Percentiles rank a stretch among this genome's conserved stretches.
phyloP scores from a whole-genome alignment of 768 basidiomycete species.

The Hydnomerulius pinastri region DNA sequence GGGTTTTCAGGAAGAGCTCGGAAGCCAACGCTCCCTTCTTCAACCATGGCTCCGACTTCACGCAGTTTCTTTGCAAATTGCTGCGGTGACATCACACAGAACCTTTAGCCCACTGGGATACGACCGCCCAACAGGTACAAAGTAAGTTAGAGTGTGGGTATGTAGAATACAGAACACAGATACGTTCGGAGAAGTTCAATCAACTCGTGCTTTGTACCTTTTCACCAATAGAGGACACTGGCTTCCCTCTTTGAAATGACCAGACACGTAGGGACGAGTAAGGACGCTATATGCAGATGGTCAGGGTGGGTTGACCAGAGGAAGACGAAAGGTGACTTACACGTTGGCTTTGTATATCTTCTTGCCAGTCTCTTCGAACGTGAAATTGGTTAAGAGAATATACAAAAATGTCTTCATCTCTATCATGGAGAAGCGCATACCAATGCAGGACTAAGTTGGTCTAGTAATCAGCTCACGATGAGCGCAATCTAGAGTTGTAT shows the following conservation, averaged over 20 bases:
- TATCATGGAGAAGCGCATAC: constrained; percentile 79
- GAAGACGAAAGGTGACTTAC: constrained; percentile 40
- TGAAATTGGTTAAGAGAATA: constrained; percentile 67
- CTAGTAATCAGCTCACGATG: constrained; percentile 2
- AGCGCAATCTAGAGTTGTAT: neutral
- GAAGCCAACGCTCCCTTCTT: too few relatives aligned
- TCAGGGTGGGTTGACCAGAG: neutral
- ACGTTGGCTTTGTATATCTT: constrained; percentile 61
- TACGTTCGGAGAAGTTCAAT: constrained; percentile 1
- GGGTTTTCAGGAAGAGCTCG: too few relatives aligned
- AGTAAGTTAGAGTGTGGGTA: too few relatives aligned
- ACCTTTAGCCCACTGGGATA: neutral
- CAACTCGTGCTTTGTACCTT: constrained; percentile 17
- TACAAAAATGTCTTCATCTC: constrained; percentile 82
- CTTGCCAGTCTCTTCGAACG: constrained; percentile 52
- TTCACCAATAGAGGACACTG: constrained; percentile 62
- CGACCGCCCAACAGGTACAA: neutral
- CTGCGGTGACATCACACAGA: neutral
- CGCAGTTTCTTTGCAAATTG: neutral
- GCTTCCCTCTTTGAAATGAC: constrained; percentile 56
- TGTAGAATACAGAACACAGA: too few relatives aligned
- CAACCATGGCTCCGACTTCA: too few relatives aligned
- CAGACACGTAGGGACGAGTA: constrained; percentile 62
- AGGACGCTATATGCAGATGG: constrained; percentile 46
- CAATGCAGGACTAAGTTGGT: constrained; percentile 69